A percentile compares a stretch with the other conserved stretches of the same genome.
Evolutionary conservation across 176 grass and related monocot genomes (phyloP).

Genomic region (Triticum turgidum): DNA sequence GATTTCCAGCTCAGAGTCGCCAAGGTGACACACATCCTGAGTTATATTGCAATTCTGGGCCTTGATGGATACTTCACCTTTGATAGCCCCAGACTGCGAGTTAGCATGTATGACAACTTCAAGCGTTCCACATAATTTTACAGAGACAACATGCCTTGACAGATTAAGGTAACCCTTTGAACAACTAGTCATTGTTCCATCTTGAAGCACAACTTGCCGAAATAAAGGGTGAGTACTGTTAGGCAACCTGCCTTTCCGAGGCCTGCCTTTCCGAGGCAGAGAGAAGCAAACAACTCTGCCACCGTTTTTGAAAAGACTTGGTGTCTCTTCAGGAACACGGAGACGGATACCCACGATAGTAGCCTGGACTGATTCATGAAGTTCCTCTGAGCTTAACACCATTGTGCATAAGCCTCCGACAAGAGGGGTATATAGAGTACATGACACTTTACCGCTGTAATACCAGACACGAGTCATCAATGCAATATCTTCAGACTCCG

Average conservation of each 20-base stretch:
- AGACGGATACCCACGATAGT: not conserved
- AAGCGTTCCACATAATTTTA: no score
- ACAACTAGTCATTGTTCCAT: not conserved
- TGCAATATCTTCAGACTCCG: not conserved
- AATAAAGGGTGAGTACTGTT: not conserved
- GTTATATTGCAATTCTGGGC: no score
- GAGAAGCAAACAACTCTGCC: not conserved
- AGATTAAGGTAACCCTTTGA: no score
- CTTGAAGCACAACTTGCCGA: not conserved
- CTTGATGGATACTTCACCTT: no score
- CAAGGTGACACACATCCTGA: no score
- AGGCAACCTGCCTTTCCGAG: not conserved
- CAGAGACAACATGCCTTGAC: no score
- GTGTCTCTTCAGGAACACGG: not conserved
- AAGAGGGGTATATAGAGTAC: not conserved
- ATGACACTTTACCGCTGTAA: not conserved
- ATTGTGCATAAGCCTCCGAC: not conserved
- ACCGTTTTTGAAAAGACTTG: not conserved
- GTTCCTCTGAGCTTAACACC: not conserved
- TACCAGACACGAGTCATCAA: not conserved
- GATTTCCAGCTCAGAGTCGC: no score
- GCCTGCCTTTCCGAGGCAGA: not conserved
- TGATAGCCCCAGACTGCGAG: no score
- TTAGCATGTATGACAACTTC: no score
- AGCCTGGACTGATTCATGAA: not conserved